A percentile compares a stretch with the other conserved stretches of the same genome.
These are phyloP conservation scores for Cymbidium sinense DNA, from an alignment of 106 monocot species.

Conservation along the genomic window DNA sequence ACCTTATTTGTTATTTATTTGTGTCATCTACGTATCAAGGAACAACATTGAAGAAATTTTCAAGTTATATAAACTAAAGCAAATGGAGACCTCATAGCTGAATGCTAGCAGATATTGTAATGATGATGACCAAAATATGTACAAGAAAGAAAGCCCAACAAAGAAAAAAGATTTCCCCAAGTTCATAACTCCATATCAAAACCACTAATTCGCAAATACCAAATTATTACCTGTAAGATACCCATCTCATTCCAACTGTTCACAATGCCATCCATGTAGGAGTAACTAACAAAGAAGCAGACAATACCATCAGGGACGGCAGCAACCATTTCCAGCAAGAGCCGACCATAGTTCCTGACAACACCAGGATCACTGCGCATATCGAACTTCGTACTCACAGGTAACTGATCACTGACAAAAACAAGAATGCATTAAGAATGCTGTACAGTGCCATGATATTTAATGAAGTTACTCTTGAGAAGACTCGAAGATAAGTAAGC, in stretches of 20 bases:
- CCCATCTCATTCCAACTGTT: slow-evolving; percentile 99
- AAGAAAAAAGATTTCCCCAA: not conserved
- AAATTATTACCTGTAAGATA: slow-evolving; percentile 66
- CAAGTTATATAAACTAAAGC: not conserved
- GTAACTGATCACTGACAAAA: slow-evolving; percentile 82
- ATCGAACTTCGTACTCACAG: slow-evolving; percentile 98
- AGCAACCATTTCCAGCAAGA: slow-evolving; percentile 91
- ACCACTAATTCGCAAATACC: not conserved
- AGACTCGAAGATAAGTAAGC: not conserved
- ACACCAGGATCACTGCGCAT: slow-evolving; percentile 99
- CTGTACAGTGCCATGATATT: not conserved
- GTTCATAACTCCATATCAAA: not conserved
- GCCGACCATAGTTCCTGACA: slow-evolving; percentile 90
- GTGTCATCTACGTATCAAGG: not conserved
- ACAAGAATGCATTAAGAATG: not conserved
- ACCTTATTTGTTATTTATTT: not conserved
- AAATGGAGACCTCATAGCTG: not conserved
- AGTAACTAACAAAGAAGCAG: slow-evolving; percentile 99
- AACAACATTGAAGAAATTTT: not conserved
- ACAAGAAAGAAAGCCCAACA: not conserved
- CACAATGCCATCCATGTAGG: slow-evolving; percentile 98
- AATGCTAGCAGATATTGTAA: not conserved
- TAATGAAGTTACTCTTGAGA: not conserved
- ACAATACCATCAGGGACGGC: slow-evolving; percentile 97
- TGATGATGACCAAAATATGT: not conserved